Percentiles rank a stretch among this genome's conserved stretches.
Evolutionary conservation across 2,329 filamentous ascomycete species (phyloP).

Genomic region (Ophiostoma triangulosporum): DNA sequence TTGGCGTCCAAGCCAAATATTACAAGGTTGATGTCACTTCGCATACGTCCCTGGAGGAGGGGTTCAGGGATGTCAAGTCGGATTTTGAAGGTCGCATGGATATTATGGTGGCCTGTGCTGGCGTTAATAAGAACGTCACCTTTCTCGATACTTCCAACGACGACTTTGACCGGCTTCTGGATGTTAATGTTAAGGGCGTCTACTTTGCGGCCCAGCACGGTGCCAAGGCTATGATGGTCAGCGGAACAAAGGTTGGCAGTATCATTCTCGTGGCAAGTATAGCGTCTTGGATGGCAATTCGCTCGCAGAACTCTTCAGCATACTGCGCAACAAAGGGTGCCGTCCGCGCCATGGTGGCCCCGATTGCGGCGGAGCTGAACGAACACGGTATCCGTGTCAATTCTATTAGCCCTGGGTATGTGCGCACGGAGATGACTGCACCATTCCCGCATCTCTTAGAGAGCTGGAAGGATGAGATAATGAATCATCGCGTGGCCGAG

Average conservation of each 20-base stretch:
- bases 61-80: slow-evolving; percentile 4
- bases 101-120: slow-evolving; percentile 13
- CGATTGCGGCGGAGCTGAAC: slow-evolving; percentile 51
- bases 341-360: slow-evolving; percentile 48
- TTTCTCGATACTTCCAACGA: slow-evolving; percentile 11
- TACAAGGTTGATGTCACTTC: slow-evolving; percentile 12
- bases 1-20: slow-evolving; percentile 8
- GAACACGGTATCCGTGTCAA: slow-evolving; percentile 49
- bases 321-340: slow-evolving; percentile 57
- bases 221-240: slow-evolving; percentile 21
- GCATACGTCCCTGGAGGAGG: background rate
- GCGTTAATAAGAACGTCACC: slow-evolving; percentile 12
- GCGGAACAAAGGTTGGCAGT: slow-evolving; percentile 27
- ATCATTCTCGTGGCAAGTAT: slow-evolving; percentile 46
- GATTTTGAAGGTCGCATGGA: slow-evolving; percentile 12
- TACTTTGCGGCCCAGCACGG: slow-evolving; percentile 24
- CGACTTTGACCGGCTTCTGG: slow-evolving; percentile 9
- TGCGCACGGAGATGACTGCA: slow-evolving; percentile 58
- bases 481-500: slow-evolving; percentile 48
- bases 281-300: slow-evolving; percentile 35
- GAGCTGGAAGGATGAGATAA: slow-evolving; percentile 60
- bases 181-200: slow-evolving; percentile 10
- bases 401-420: slow-evolving; percentile 52
- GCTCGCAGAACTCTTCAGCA: slow-evolving; percentile 51
- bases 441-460: slow-evolving; percentile 46